Base-by-base conservation (phyloP, 1,284 basidiomycete genomes). In the Inonotus obliquus region DNA sequence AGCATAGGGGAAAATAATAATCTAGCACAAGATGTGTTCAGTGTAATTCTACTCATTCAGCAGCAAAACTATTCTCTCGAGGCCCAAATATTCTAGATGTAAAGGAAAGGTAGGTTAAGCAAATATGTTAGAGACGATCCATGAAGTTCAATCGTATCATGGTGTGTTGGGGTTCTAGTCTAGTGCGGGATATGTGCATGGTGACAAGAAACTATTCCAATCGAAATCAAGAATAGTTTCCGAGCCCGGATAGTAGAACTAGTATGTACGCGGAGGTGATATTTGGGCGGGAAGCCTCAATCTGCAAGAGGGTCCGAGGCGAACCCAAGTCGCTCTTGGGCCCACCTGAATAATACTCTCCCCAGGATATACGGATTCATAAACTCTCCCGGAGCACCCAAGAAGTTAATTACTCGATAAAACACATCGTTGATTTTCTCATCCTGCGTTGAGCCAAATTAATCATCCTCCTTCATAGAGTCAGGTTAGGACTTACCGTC, bases 1-100 rank as follows among this genome's bases (percentile, higher is more conserved):
- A 83, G 68, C 86, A 92, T 69, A 78, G 94, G 70, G 87, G 89
- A 47, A 82, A 80, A 69, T 82, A 80, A 69, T 82, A 72, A 17
- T 41, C 54, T 56, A 25, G 48, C 27, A 1, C 19, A 49, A 11
- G 25, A 49, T n/a, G 13, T 9, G 19, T 49, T 11, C 21, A 49
- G 19, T 17, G 41, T 44, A n/a, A 9, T 44, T n/a, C 7, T 44
- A 44, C 41, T 44, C 19, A 9, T 32, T 32, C 32, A 32, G 32
- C 32, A n/a, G n/a, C n/a, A n/a, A n/a, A n/a, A n/a, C n/a, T n/a
- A n/a, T n/a, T n/a, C n/a, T n/a, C n/a, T n/a, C n/a, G n/a, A n/a
- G n/a, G n/a, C n/a, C n/a, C n/a, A n/a, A n/a, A n/a, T n/a, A n/a
- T n/a, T n/a, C n/a, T n/a, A n/a, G n/a, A n/a, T n/a, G n/a, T n/a